Evolutionary conservation across 1,139 yeast genomes (phyloP), one percentile per base, ranked within the genome.

Genomic region (Lodderomyces jiufengensis): DNA sequence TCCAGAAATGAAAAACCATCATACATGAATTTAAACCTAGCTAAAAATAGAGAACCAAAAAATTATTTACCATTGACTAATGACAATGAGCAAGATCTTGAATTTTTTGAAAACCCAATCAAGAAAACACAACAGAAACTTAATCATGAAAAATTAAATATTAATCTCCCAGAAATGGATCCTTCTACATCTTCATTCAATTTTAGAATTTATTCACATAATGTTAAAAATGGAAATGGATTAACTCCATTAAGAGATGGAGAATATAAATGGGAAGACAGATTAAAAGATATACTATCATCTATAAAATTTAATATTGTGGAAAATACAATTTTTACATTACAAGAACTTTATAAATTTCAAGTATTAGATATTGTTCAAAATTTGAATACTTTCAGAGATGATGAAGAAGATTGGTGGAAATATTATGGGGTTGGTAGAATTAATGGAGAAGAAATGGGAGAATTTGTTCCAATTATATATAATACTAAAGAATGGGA

Each of bases 201-300:
- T 12, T 61, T 66, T 44, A 51, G 70, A 24, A 52, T 66, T 14
- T 65, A 65, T 43, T 59, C 68, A 5, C 71, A 66, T 40, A 66
- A 66, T 44, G 55, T 65, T 32, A 63, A 61, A 38, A 64, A 63
- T 41, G 69, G 66, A 3, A 18, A 18, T 18, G 65, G 59, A 10
- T 57, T 55, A 37, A 50, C 45, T 5, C 39, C 36, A 6, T 47
- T 62, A 13, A 59, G 45, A 4, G 46, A 54, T 1, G 69, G 67
- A 2, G 71, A 65, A 43, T 49, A 44, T 31, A 45, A 49, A 4
- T 65, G 71, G 71, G 37, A 33, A 5, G 47, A 52, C 10, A 46
- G 71, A 27, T 48, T 43, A 27, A 45, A 48, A 15, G 51, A 52
- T 11, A 48, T 65, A 13, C 47, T 54, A 22, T 47, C 52, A 13